These are phyloP conservation scores for Canavalia ensiformis DNA, from an alignment of 306 rosid species.

Conservation along the genomic window DNA sequence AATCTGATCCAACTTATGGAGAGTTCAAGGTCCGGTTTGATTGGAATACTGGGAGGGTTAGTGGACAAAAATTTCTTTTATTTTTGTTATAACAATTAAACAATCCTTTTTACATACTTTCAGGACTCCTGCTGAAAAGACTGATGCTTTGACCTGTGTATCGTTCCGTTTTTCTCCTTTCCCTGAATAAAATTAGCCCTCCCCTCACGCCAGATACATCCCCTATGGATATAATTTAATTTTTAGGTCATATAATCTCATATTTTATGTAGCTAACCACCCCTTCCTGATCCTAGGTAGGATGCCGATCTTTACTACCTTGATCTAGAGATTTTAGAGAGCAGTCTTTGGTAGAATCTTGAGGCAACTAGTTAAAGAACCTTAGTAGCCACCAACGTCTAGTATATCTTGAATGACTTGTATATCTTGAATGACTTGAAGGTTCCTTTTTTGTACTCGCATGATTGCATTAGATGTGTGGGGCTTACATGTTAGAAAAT, in stretches of 20 bases:
- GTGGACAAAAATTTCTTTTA: background rate
- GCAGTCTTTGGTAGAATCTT: slow-evolving; percentile 13
- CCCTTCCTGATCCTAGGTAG: background rate
- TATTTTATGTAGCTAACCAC: background rate
- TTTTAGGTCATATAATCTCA: background rate
- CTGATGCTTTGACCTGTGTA: background rate
- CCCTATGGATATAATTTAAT: too few relatives aligned
- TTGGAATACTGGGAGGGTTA: background rate
- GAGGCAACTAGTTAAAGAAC: slow-evolving; percentile 2
- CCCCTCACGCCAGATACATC: too few relatives aligned
- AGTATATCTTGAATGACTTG: slow-evolving; percentile 3
- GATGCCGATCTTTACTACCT: background rate
- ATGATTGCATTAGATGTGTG: background rate
- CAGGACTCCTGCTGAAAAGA: background rate
- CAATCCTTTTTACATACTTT: background rate
- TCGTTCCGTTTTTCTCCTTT: too few relatives aligned
- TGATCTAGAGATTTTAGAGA: background rate
- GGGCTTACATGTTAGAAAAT: background rate
- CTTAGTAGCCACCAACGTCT: background rate
- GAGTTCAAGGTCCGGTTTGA: background rate
- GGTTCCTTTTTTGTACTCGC: background rate
- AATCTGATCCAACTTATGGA: background rate
- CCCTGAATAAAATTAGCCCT: too few relatives aligned
- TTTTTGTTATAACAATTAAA: background rate
- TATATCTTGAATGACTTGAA: slow-evolving; percentile 2